Evolutionary conservation across 768 basidiomycete genomes (phyloP).

Genomic region (Agaricus blazei): DNA sequence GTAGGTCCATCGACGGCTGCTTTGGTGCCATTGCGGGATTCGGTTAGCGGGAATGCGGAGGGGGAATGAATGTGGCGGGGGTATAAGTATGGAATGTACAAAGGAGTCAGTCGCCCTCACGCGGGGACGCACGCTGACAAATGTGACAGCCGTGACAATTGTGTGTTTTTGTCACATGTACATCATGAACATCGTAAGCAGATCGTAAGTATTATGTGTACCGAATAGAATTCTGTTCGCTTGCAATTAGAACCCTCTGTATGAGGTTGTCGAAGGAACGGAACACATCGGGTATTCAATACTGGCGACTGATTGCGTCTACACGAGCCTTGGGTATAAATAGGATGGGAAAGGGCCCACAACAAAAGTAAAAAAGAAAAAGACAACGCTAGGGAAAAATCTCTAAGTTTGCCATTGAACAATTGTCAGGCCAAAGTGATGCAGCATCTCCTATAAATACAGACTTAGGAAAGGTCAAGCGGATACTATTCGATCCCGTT

Average conservation of each 20-base stretch:
- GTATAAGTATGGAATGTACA: neutral
- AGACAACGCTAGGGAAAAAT: neutral
- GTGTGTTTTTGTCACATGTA: too few relatives aligned
- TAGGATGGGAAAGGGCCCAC: neutral
- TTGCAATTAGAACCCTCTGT: too few relatives aligned
- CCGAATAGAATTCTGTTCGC: too few relatives aligned
- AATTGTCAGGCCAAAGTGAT: constrained; percentile 8
- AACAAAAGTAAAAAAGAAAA: neutral
- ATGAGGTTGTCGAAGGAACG: too few relatives aligned
- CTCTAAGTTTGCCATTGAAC: constrained; percentile 6
- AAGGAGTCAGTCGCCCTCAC: neutral
- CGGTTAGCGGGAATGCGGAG: neutral
- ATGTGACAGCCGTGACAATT: too few relatives aligned
- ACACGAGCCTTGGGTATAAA: neutral
- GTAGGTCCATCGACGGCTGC: constrained; percentile 34
- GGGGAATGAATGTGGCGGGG: neutral
- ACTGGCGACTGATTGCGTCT: neutral
- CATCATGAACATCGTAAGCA: too few relatives aligned
- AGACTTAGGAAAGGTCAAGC: constrained; percentile 4
- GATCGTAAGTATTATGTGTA: too few relatives aligned
- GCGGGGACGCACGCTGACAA: too few relatives aligned
- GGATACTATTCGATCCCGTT: neutral
- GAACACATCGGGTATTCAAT: neutral
- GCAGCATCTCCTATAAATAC: constrained; percentile 10
- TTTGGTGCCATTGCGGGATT: constrained; percentile 35